Base-by-base conservation (phyloP, 768 basidiomycete species). In the Kwoniella bestiolae region DNA sequence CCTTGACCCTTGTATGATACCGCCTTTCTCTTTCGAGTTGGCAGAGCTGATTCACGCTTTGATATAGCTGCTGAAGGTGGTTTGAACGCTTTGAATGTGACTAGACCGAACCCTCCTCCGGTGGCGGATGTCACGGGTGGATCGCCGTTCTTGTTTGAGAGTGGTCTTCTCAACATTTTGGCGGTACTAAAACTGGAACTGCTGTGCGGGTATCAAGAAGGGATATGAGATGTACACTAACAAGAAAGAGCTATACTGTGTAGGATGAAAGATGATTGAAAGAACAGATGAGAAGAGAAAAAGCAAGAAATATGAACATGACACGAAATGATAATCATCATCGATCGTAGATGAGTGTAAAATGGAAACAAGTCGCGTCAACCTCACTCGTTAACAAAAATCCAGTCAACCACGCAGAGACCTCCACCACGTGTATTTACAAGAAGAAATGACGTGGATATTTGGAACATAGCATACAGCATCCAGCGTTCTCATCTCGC, bases 11-110 rank as follows among this genome's bases (percentile, higher is more conserved):
- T 91, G 84, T 95, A 95, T 0, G 90, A 91, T 25, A 93, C 88
- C 12, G 91, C 88, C 75, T 92, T 94, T 55, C 93, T 87, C 79
- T 95, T 96, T 26, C 93, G 86, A 5, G 68, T 53, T 3, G 73
- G 66, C 14, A 71, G 47, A 28, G 69, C 68, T 49, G 60, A 11
- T 14, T 73, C 64, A 6, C 74, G 53, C 57, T 70, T 66, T 14
- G 74, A 52, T 23, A 56, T 68, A 18, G 70, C 56, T 31, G 73
- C 47, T 2, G 72, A 63, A 1, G 81, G 82, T 8, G 78, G 69
- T 57, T 80, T 79, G 77, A 82, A 82, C 11, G 79, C 77, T 66
- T 81, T 81, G 59, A 68, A 64, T 3, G 69, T 53, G 0, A 75
- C 65, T n/a, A 78, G 51, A 11, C 80, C 81, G 63, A 82, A 83